Conservation (phyloP, 1,284 basidiomycete genomes). For the Vanrija humicola region DNA sequence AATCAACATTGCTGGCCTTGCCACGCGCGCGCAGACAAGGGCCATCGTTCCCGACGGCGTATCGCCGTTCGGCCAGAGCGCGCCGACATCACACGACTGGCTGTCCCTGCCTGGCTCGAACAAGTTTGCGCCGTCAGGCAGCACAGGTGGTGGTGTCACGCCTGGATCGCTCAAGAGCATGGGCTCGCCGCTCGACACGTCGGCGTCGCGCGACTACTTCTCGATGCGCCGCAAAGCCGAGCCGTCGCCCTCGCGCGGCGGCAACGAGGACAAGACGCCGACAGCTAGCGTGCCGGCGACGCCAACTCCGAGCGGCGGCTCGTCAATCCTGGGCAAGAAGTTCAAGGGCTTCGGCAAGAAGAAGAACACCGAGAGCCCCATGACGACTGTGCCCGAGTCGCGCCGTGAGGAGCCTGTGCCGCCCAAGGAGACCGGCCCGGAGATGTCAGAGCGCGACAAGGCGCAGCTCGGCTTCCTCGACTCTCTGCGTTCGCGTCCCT, state of each 20-base stretch:
- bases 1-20: slow-evolving; percentile 58
- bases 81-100: slow-evolving; percentile 25
- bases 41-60: slow-evolving; percentile 43
- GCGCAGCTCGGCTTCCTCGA: slow-evolving; percentile 56
- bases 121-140: background rate
- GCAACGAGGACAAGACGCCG: slow-evolving; percentile 9
- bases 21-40: slow-evolving; percentile 62
- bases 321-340: slow-evolving; percentile 64
- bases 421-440: slow-evolving; percentile 18
- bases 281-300: background rate
- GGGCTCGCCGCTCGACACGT: background rate
- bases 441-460: slow-evolving; percentile 39
- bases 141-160: background rate
- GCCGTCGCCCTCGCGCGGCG: background rate
- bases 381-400: slow-evolving; percentile 37
- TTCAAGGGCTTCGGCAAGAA: slow-evolving; percentile 69
- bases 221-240: slow-evolving; percentile 19
- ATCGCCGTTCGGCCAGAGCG: slow-evolving; percentile 25
- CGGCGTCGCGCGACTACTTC: slow-evolving; percentile 37
- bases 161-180: background rate
- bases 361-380: slow-evolving; percentile 47
- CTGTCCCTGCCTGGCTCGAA: slow-evolving; percentile 17
- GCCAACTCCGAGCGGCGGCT: slow-evolving; percentile 3
- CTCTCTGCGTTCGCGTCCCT: slow-evolving; percentile 61
- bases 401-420: slow-evolving; percentile 18